Conservation (phyloP, 495 filamentous ascomycete genomes). For the Tetracladium marchalianum region DNA sequence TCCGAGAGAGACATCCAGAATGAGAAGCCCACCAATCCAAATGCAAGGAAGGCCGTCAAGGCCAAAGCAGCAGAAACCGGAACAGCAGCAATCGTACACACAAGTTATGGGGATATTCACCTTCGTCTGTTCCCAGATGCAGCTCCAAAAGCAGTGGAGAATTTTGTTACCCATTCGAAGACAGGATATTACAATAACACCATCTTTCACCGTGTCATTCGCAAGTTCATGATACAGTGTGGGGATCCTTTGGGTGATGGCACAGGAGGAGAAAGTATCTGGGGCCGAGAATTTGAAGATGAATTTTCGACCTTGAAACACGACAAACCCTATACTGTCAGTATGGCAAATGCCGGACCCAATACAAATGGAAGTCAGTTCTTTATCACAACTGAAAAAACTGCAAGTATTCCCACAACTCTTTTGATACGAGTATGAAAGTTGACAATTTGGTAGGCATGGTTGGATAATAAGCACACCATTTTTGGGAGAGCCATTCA, state of each 20-base stretch:
- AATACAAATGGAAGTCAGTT: slow-evolving; percentile 80
- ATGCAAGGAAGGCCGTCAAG: slow-evolving; percentile 38
- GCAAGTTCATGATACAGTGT: slow-evolving; percentile 96
- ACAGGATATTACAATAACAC: slow-evolving; percentile 93
- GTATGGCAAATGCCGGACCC: slow-evolving; percentile 94
- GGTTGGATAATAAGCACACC: slow-evolving; percentile 94
- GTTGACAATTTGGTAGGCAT: slow-evolving; percentile 40
- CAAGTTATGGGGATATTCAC: slow-evolving; percentile 89
- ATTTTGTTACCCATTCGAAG: slow-evolving; percentile 86
- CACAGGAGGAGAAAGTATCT: slow-evolving; percentile 93
- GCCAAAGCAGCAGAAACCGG: slow-evolving; percentile 58
- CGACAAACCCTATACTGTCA: slow-evolving; percentile 91
- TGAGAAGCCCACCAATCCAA: slow-evolving; percentile 64
- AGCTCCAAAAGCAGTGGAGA: slow-evolving; percentile 94
- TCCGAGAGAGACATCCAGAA: slow-evolving; percentile 87
- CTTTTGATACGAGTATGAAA: neutral
- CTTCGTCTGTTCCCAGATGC: slow-evolving; percentile 88
- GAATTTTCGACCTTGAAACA: slow-evolving; percentile 88
- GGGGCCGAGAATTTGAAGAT: slow-evolving; percentile 92
- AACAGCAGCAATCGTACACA: slow-evolving; percentile 78
- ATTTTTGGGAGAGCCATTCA: slow-evolving; percentile 87
- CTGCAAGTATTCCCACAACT: slow-evolving; percentile 34
- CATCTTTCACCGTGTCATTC: slow-evolving; percentile 94
- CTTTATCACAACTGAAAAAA: slow-evolving; percentile 97
- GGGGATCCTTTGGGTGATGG: slow-evolving; percentile 93